A percentile compares a stretch with the other conserved stretches of the same genome.
Conservation (phyloP, 208 protist species). For the Leishmania martiniquensis region DNA sequence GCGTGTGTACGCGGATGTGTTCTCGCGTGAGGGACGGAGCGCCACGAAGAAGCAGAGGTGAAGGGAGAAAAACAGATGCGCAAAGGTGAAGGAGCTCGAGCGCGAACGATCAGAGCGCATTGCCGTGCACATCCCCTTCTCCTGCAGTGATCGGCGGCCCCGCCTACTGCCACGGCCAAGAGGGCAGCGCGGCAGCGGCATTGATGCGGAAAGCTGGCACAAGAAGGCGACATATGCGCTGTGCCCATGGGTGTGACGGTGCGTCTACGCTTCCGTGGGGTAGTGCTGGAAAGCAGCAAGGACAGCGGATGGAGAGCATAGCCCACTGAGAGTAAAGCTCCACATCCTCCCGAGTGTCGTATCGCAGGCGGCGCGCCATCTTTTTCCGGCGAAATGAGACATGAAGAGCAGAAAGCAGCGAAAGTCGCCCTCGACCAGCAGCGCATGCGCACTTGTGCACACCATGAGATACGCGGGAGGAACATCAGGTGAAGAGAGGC, state of each 20-base stretch:
- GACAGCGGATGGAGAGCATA: not conserved
- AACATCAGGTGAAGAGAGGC: not conserved
- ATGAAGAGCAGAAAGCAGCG: not conserved
- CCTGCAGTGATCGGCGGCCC: not conserved
- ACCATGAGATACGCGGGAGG: not conserved
- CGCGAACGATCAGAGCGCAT: not conserved
- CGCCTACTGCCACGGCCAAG: not conserved
- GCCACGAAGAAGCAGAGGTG: not conserved
- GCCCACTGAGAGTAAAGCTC: not conserved
- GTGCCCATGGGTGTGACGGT: not conserved
- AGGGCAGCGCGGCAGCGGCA: not conserved
- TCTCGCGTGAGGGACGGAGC: constrained; percentile 5
- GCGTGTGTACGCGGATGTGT: not conserved
- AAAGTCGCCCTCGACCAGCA: not conserved
- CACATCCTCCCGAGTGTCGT: not conserved
- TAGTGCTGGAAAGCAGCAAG: not conserved
- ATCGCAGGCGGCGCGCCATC: not conserved
- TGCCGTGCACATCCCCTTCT: not conserved
- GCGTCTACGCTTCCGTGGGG: not conserved
- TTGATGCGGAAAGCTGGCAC: not conserved
- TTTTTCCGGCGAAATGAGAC: not conserved
- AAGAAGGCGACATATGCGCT: not conserved
- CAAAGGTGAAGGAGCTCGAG: not conserved
- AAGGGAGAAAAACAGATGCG: not conserved
- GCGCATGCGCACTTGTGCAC: not conserved